Conservation (phyloP, 2,329 filamentous ascomycete species). For the Mycosphaerella arachidis region DNA sequence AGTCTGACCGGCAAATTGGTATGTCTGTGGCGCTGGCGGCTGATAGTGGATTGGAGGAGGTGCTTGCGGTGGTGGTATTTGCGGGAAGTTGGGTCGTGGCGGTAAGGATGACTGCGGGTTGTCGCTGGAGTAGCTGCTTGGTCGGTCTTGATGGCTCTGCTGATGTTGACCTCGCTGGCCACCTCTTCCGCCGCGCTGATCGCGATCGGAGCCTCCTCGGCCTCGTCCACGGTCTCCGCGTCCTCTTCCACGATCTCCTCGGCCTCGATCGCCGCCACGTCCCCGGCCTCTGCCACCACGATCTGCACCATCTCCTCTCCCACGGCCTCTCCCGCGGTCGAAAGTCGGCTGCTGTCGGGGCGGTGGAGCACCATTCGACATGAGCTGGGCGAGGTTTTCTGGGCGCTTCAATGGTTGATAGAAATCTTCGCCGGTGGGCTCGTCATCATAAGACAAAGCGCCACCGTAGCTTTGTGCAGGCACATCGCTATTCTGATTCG, state of each 20-base stretch:
- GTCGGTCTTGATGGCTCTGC: slow-evolving; percentile 17
- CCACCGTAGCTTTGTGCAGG: slow-evolving; percentile 24
- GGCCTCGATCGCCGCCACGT: slow-evolving; percentile 10
- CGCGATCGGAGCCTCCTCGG: slow-evolving; percentile 17
- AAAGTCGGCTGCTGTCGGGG: slow-evolving; percentile 28
- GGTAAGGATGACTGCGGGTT: slow-evolving; percentile 12
- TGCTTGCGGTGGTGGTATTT: slow-evolving; percentile 47
- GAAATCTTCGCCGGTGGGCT: slow-evolving; percentile 41
- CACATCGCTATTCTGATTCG: slow-evolving; percentile 19
- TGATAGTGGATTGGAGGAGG: slow-evolving; percentile 35
- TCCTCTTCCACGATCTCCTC: slow-evolving; percentile 17
- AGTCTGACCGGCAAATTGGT: slow-evolving; percentile 67
- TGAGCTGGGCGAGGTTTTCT: slow-evolving; percentile 44
- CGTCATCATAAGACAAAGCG: slow-evolving; percentile 37
- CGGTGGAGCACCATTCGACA: slow-evolving; percentile 33
- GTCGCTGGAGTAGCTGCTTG: slow-evolving; percentile 15
- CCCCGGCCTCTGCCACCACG: slow-evolving; percentile 27
- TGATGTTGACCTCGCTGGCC: slow-evolving; percentile 1
- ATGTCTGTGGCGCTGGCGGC: slow-evolving; percentile 97
- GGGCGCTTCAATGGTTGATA: slow-evolving; percentile 46
- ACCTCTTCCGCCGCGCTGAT: slow-evolving; percentile 15
- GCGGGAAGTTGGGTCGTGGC: slow-evolving; percentile 4
- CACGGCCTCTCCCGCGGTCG: slow-evolving; percentile 31
- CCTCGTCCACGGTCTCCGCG: slow-evolving; percentile 23
- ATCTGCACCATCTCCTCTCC: slow-evolving; percentile 25